Evolutionary conservation across 129 eudicot genomes (phyloP).

Genomic region (Chrysanthemum seticuspe): DNA sequence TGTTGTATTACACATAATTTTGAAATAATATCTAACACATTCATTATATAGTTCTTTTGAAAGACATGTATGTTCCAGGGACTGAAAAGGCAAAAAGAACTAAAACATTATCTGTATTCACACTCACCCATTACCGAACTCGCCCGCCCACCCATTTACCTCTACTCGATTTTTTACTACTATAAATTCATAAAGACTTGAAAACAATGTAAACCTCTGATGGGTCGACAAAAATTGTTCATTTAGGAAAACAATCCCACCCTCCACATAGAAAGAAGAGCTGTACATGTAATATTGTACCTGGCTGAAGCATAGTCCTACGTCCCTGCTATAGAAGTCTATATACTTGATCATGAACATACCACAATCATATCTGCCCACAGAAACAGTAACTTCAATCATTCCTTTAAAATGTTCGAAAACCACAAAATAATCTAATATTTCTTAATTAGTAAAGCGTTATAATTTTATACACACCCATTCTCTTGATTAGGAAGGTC

Average conservation of each 20-base stretch:
- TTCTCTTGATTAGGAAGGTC: constrained; percentile 90
- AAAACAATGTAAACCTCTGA: not conserved
- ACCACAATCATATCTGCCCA: constrained; percentile 86
- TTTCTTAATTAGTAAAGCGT: not conserved
- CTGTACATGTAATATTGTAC: constrained; percentile 31
- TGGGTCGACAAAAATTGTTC: not conserved
- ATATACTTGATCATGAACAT: constrained; percentile 93
- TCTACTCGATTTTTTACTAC: not conserved
- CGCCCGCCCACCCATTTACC: too few species aligned
- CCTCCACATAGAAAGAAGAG: not conserved
- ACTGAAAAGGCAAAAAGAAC: too few species aligned
- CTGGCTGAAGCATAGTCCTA: constrained; percentile 83
- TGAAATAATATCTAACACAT: too few species aligned
- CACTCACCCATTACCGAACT: too few species aligned
- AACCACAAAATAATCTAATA: not conserved
- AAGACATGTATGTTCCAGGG: too few species aligned
- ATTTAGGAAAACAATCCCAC: not conserved
- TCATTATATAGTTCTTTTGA: too few species aligned
- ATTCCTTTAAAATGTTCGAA: not conserved
- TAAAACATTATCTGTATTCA: too few species aligned
- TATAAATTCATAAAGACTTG: not conserved
- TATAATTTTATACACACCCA: constrained; percentile 44
- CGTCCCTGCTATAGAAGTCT: constrained; percentile 87
- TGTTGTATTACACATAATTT: too few species aligned
- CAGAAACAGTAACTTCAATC: not conserved